Evolutionary conservation across 768 basidiomycete genomes (phyloP), one percentile per base, ranked within the genome.

Genomic region (Tremella mesenterica): DNA sequence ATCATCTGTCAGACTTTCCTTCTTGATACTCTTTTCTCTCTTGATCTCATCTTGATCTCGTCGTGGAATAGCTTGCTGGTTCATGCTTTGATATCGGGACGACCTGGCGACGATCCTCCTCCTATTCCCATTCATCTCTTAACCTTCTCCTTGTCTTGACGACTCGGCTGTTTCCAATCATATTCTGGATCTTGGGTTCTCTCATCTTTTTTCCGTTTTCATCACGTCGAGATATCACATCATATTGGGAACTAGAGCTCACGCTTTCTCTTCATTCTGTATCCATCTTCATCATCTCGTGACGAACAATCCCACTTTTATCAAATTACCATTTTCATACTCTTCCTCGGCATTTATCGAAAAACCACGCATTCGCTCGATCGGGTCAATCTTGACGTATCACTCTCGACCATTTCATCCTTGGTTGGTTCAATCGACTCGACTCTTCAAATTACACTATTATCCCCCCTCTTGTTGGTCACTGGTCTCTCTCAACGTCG

Each of bases 81-180:
- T 18, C 14, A 5, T 41, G 33, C 33, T 10, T 18, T 36, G 12
- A 18, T 18, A 36, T 23, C 14, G 38, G n/a, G 23, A 41, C 38
- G 38, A 41, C 38, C 38, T n/a, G n/a, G n/a, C 38, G 38, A 41
- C 38, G 38, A 41, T n/a, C n/a, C n/a, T n/a, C 38, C 14, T 41
- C 38, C 14, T 41, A 5, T 16, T 41, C n/a, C 38, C 38, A 23
- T 41, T n/a, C n/a, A 23, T 41, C 38, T 34, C 33, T 34, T 34
- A 18, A 18, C 12, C 33, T 34, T 10, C 33, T 18, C 23, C 38
- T n/a, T n/a, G 38, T 41, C 38, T 41, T 41, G 38, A 41, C 38
- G 38, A 41, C 38, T 41, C 38, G n/a, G 8, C 14, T 16, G 14
- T 23, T 41, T 10, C 33, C 18, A n/a, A n/a, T n/a, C n/a, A n/a